phyloP scores from a whole-genome alignment of 192 early-diverging fungal genomes.

The Dispira simplex region DNA sequence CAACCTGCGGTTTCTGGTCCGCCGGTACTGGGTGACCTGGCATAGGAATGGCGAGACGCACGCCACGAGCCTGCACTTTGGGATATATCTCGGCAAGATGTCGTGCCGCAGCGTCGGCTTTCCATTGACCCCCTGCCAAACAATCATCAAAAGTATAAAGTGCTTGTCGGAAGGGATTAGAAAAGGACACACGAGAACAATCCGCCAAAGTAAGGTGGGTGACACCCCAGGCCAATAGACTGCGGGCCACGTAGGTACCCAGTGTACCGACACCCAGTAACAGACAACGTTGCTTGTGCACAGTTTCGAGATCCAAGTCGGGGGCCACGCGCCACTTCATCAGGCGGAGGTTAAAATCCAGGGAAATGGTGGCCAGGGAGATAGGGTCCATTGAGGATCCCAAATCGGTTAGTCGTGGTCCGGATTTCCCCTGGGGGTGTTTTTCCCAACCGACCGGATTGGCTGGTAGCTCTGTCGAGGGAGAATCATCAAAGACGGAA shows the following conservation, averaged over 20 bases:
- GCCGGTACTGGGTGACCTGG: slow-evolving; percentile 67
- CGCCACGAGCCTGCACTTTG: slow-evolving; percentile 51
- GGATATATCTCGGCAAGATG: slow-evolving; percentile 64
- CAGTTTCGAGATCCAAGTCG: slow-evolving; percentile 59
- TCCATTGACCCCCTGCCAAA: slow-evolving; percentile 69
- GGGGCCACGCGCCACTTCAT: slow-evolving; percentile 96
- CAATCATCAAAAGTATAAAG: slow-evolving; percentile 84
- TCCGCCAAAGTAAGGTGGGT: slow-evolving; percentile 91
- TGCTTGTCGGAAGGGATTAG: slow-evolving; percentile 93
- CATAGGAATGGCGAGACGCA: slow-evolving; percentile 79
- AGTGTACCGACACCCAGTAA: slow-evolving; percentile 90
- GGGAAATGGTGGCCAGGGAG: slow-evolving; percentile 72
- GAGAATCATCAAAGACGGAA: slow-evolving; percentile 8
- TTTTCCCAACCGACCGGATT: slow-evolving; percentile 82
- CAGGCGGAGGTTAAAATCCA: slow-evolving; percentile 88
- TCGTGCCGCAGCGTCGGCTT: slow-evolving; percentile 76
- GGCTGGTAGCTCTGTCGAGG: not conserved
- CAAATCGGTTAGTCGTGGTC: slow-evolving; percentile 68
- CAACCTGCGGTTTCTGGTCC: slow-evolving; percentile 14
- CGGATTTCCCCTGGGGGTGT: slow-evolving; percentile 56
- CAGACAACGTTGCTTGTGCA: slow-evolving; percentile 61
- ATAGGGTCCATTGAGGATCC: slow-evolving; percentile 80
- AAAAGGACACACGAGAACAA: slow-evolving; percentile 79
- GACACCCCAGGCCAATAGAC: slow-evolving; percentile 84
- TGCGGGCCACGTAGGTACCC: slow-evolving; percentile 82